Percentiles rank a stretch among this genome's conserved stretches.
These are phyloP conservation scores for Gossypium thurberi DNA, from an alignment of 345 rosid genomes.

Conservation along the genomic window DNA sequence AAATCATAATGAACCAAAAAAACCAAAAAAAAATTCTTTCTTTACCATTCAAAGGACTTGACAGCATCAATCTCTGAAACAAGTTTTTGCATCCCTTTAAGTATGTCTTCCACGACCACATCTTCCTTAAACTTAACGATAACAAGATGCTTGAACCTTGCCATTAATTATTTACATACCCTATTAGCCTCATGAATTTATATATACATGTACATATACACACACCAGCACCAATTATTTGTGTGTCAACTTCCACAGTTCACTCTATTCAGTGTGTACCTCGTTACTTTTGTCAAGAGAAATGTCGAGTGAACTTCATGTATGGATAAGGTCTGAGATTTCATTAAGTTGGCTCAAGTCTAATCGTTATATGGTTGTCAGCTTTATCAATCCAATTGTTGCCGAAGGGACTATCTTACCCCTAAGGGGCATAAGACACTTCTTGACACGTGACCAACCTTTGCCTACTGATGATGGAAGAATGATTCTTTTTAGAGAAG, in stretches of 20 bases:
- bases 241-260: constrained; percentile 40
- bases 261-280: constrained; percentile 14
- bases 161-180: constrained; percentile 15
- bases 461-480: too few relatives aligned
- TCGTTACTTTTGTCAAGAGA: too few relatives aligned
- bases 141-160: constrained; percentile 80
- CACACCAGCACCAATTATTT: constrained; percentile 14
- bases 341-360: too few relatives aligned
- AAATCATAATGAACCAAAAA: background rate
- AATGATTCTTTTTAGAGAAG: too few relatives aligned
- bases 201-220: background rate
- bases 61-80: constrained; percentile 60
- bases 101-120: constrained; percentile 49
- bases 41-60: constrained; percentile 84
- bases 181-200: too few relatives aligned
- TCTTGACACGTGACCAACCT: too few relatives aligned
- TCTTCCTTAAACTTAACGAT: constrained; percentile 80
- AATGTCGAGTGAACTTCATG: too few relatives aligned
- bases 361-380: too few relatives aligned
- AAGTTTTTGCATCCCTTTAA: constrained; percentile 80
- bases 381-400: too few relatives aligned
- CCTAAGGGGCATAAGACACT: too few relatives aligned
- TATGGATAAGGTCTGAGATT: too few relatives aligned
- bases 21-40: background rate
- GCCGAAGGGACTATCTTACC: too few relatives aligned